Conservation (phyloP, 805 yeast species). For the Candida silvicultrix region DNA sequence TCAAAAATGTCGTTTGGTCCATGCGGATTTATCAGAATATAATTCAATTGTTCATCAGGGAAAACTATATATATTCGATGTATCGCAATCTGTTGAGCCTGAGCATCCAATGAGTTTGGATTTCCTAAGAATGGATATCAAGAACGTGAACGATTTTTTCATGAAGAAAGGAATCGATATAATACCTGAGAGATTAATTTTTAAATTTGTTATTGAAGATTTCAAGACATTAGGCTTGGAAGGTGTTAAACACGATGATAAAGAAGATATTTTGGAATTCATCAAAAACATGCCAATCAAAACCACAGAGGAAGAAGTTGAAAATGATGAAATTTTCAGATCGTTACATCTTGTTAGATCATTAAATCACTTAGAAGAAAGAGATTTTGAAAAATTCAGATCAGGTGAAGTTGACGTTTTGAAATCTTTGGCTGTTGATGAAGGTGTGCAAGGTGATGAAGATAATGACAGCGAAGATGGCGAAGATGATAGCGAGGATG, state of each 20-base stretch:
- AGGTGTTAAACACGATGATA: conserved; percentile 20
- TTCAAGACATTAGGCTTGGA: conserved; percentile 30
- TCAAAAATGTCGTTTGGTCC: conserved; percentile 84
- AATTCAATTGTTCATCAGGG: conserved; percentile 81
- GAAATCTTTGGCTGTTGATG: conserved; percentile 47
- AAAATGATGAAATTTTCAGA: conserved; percentile 85
- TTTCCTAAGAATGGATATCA: conserved; percentile 94
- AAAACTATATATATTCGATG: conserved; percentile 84
- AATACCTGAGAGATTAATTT: conserved; percentile 75
- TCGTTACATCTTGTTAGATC: conserved; percentile 72
- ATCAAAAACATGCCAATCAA: conserved; percentile 54
- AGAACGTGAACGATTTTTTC: conserved; percentile 88
- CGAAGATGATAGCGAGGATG: conserved; percentile 22
- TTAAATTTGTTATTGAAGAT: conserved; percentile 64
- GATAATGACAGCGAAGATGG: conserved; percentile 23
- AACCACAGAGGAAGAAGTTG: conserved; percentile 42
- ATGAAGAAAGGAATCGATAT: conserved; percentile 65
- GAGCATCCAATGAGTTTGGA: conserved; percentile 97
- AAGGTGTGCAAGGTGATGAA: conserved; percentile 10
- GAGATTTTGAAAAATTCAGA: conserved; percentile 76
- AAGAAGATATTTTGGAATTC: conserved; percentile 33
- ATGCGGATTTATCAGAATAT: conserved; percentile 95
- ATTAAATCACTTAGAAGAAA: conserved; percentile 78
- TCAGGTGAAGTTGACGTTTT: conserved; percentile 79
- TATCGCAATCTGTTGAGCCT: conserved; percentile 95